Percentiles rank a stretch among this genome's conserved stretches.
Evolutionary conservation across 2,329 filamentous ascomycete species (phyloP).

Genomic region (Fusarium sp.): DNA sequence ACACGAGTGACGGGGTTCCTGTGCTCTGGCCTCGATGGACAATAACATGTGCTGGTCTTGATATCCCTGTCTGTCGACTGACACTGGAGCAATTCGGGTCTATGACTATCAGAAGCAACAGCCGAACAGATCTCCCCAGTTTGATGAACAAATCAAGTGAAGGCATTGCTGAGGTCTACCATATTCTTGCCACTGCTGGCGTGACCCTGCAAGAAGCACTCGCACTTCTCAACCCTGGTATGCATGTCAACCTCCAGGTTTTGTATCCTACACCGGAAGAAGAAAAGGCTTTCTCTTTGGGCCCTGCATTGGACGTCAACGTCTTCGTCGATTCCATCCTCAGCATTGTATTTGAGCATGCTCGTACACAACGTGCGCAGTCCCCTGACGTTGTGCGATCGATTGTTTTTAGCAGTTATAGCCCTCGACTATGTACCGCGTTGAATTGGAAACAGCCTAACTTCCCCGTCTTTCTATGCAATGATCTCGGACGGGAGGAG

Average conservation of each 20-base stretch:
- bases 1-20: constrained; percentile 87
- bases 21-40: constrained; percentile 91
- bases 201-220: constrained; percentile 84
- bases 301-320: constrained; percentile 86
- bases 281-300: constrained; percentile 75
- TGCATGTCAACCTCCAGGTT: constrained; percentile 93
- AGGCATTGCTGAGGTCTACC: constrained; percentile 75
- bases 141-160: constrained; percentile 61
- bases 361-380: constrained; percentile 72
- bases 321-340: constrained; percentile 86
- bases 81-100: constrained; percentile 77
- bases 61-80: constrained; percentile 84
- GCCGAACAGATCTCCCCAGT: constrained; percentile 57
- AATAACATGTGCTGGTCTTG: constrained; percentile 78
- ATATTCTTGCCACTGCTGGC: constrained; percentile 78
- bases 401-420: constrained; percentile 95
- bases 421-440: constrained; percentile 88
- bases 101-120: constrained; percentile 59
- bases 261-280: constrained; percentile 84
- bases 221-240: constrained; percentile 76
- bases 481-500: constrained; percentile 81
- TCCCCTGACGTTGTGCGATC: constrained; percentile 81
- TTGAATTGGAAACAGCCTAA: constrained; percentile 99
- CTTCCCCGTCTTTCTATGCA: constrained; percentile 95
- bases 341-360: constrained; percentile 90